phyloP scores from a whole-genome alignment of 257 asterid genomes.

The Misopates orontium region DNA sequence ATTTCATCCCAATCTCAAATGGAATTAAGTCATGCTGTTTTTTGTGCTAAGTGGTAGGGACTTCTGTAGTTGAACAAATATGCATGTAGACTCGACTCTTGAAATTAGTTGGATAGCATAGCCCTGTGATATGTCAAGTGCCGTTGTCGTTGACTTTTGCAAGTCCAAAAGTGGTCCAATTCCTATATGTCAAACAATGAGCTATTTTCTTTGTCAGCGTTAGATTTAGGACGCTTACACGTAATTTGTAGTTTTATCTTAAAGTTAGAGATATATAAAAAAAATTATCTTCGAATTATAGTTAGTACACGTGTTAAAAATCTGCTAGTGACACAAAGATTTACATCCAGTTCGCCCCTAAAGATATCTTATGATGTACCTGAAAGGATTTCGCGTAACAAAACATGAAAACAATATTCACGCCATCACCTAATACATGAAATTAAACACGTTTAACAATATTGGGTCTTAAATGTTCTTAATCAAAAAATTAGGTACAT shows the following conservation, averaged over 20 bases:
- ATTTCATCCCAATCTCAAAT: conserved; percentile 10
- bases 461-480: conserved; percentile 39
- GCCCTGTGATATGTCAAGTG: conserved; percentile 51
- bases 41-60: conserved; percentile 45
- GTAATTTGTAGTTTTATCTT: too few species aligned
- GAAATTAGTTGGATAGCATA: conserved; percentile 38
- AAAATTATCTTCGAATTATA: too few species aligned
- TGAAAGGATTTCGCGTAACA: too few species aligned
- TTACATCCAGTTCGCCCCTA: too few species aligned
- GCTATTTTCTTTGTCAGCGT: background rate
- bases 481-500: too few species aligned
- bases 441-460: conserved; percentile 34
- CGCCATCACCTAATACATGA: conserved; percentile 24
- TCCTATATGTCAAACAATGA: background rate
- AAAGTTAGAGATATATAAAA: too few species aligned
- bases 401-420: background rate
- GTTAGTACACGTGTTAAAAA: too few species aligned
- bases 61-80: conserved; percentile 30
- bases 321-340: too few species aligned
- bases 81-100: conserved; percentile 35
- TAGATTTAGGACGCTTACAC: background rate
- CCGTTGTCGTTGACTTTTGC: conserved; percentile 32
- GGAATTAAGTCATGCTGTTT: too few species aligned
- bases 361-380: too few species aligned
- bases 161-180: conserved; percentile 9